A percentile compares a stretch with the other conserved stretches of the same genome.
phyloP scores from a whole-genome alignment of 768 basidiomycete species.

The Hygrophorus pudorinus region DNA sequence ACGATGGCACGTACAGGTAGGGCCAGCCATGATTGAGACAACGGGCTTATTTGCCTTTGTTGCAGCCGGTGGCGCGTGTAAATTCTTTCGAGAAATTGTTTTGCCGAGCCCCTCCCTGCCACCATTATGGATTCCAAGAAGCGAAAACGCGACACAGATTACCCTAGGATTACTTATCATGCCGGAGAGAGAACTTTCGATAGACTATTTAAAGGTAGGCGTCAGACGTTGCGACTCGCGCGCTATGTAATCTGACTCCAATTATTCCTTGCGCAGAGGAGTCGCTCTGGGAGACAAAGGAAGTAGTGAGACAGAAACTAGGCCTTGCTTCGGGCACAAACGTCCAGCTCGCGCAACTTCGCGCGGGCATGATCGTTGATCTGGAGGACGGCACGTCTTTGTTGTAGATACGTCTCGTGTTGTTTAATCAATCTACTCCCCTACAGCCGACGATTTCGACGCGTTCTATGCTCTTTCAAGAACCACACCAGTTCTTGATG shows the following conservation, averaged over 20 bases:
- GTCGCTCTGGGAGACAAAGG: slow-evolving; percentile 47
- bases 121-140: slow-evolving; percentile 30
- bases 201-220: slow-evolving; percentile 41
- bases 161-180: slow-evolving; percentile 36
- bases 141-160: slow-evolving; percentile 30
- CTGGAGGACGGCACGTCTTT: slow-evolving; percentile 61
- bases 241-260: neutral
- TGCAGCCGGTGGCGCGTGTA: neutral
- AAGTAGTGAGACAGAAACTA: slow-evolving; percentile 54
- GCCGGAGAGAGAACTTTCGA: slow-evolving; percentile 36
- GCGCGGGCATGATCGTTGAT: slow-evolving; percentile 44
- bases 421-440: slow-evolving; percentile 2
- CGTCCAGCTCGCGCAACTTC: slow-evolving; percentile 39
- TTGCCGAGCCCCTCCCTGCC: slow-evolving; percentile 6
- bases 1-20: neutral
- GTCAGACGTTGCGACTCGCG: neutral
- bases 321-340: slow-evolving; percentile 28
- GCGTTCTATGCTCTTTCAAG: slow-evolving; percentile 48
- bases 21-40: slow-evolving; percentile 24
- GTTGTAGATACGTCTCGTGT: neutral
- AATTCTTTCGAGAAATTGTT: slow-evolving; percentile 1
- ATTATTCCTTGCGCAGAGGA: slow-evolving; percentile 33
- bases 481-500: slow-evolving; percentile 21
- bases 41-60: slow-evolving; percentile 6
- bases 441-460: slow-evolving; percentile 68